Evolutionary conservation across 2,329 filamentous ascomycete species (phyloP).

Genomic region (Balansia obtecta): DNA sequence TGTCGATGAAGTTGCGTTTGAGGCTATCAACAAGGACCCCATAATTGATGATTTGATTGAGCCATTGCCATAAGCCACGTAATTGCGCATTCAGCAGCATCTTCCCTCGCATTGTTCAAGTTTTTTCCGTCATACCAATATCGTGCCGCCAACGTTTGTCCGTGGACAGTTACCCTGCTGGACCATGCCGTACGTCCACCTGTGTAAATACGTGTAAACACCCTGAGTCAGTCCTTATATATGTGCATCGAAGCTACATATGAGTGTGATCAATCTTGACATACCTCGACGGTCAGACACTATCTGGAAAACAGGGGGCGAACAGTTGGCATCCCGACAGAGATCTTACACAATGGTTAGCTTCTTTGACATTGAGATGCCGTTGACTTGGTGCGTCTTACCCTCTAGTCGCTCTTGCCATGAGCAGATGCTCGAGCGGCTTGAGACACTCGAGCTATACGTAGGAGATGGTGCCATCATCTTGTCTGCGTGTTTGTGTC

Average conservation of each 20-base stretch:
- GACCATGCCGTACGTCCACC: conserved; percentile 89
- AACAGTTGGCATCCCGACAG: conserved; percentile 41
- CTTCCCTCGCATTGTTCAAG: conserved; percentile 77
- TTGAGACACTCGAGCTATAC: conserved; percentile 12
- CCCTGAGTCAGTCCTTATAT: not conserved
- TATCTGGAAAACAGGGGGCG: conserved; percentile 52
- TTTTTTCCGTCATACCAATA: conserved; percentile 90
- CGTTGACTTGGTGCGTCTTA: conserved; percentile 15
- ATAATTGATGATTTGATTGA: conserved; percentile 14
- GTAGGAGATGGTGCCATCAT: conserved; percentile 16
- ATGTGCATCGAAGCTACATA: too few relatives aligned
- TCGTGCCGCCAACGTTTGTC: conserved; percentile 53
- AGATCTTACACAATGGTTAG: conserved; percentile 30
- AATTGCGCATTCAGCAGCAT: conserved; percentile 75
- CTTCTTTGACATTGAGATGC: not conserved
- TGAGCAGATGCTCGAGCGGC: conserved; percentile 12
- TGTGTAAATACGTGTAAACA: conserved; percentile 19
- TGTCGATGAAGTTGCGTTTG: not conserved
- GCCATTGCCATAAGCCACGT: conserved; percentile 37
- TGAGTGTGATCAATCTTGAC: conserved; percentile 7
- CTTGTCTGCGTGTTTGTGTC: not conserved
- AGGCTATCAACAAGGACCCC: conserved; percentile 11
- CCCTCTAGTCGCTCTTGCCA: conserved; percentile 48
- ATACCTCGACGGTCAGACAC: conserved; percentile 65
- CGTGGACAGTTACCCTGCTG: conserved; percentile 61